These are phyloP conservation scores for Russula dissimulans DNA, from an alignment of 768 basidiomycete genomes.

Conservation along the genomic window DNA sequence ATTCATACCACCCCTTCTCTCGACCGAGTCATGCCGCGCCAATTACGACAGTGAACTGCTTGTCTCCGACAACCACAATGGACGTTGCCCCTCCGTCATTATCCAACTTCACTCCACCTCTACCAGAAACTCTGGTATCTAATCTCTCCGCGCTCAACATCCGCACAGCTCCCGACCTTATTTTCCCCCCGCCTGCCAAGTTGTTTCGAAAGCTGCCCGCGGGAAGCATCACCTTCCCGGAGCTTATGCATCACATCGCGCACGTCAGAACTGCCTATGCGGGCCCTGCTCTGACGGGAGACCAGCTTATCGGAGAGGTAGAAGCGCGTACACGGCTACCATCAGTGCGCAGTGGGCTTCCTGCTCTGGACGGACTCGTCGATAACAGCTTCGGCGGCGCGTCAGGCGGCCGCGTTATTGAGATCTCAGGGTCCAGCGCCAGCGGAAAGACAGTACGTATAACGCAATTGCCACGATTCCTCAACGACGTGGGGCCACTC, in stretches of 20 bases:
- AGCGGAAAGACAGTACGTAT: constrained; percentile 61
- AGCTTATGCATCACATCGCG: constrained; percentile 11
- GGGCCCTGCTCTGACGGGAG: constrained; percentile 22
- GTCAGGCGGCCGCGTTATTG: constrained; percentile 40
- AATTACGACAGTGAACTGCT: background rate
- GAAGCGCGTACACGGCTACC: constrained; percentile 23
- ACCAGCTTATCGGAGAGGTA: constrained; percentile 24
- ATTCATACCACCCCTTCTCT: background rate
- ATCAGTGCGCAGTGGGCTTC: constrained; percentile 31
- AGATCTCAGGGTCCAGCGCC: constrained; percentile 56
- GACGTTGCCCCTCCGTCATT: constrained; percentile 1
- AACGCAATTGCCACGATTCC: background rate
- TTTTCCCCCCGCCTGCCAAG: constrained; percentile 3
- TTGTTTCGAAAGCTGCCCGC: constrained; percentile 10
- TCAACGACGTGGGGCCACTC: background rate
- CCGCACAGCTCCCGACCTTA: constrained; percentile 7
- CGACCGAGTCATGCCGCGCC: background rate
- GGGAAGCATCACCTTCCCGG: constrained; percentile 11
- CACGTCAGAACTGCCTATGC: constrained; percentile 7
- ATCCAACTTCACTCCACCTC: constrained; percentile 2
- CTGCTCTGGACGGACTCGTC: constrained; percentile 44
- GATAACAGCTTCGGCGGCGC: constrained; percentile 34
- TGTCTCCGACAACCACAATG: constrained; percentile 1
- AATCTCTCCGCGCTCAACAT: constrained; percentile 15
- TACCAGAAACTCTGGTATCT: constrained; percentile 8